Evolutionary conservation across 2,329 filamentous ascomycete species (phyloP), one percentile per base, ranked within the genome.

Genomic region (Monosporascus cannonballus): DNA sequence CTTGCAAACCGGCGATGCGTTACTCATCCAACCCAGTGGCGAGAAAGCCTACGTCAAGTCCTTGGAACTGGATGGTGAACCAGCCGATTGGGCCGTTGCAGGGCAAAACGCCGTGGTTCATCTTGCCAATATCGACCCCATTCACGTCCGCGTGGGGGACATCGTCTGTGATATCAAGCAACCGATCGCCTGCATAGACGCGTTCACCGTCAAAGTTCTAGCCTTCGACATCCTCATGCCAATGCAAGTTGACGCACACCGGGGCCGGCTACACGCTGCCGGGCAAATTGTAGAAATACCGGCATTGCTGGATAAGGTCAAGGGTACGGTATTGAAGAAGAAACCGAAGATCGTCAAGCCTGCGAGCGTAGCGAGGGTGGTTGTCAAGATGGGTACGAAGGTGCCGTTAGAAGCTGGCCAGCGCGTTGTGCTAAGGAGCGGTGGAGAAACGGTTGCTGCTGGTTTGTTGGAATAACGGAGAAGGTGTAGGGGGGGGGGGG

Each of bases 171-270:
- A 82, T 47, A 78, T 84, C 0, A 76, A 78, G 1, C 72, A 79
- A 1, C 86, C 90, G 0, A 85, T 96, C 36, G 72, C 76, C 25
- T 88, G 87, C 54, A 76, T 90, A 54, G 87, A 86, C 53, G 80
- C 76, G 0, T 92, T 97, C 62, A 89, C 83, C 2, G 83, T 88
- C 55, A 96, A 96, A 70, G 84, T 94, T 11, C 79, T 96, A 52
- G 90, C 92, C 0, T 96, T 97, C 63, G 90, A 96, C 55, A 86
- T 93, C 57, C 72, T 99, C 17, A 86, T 92, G 71, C 93, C 93
- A 0, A 94, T 93, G 83, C 83, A 84, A 24, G 83, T 97, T 9
- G 93, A 97, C 64, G 84, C 99, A 8, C 92, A 96, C 68, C 78
- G 90, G 20, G 94, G 94, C 0, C 80, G 91, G 8, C 72, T 97